A percentile compares a stretch with the other conserved stretches of the same genome.
These are phyloP conservation scores for Cyphellophora europaea DNA, from an alignment of 2,329 filamentous ascomycete genomes.

Conservation along the genomic window DNA sequence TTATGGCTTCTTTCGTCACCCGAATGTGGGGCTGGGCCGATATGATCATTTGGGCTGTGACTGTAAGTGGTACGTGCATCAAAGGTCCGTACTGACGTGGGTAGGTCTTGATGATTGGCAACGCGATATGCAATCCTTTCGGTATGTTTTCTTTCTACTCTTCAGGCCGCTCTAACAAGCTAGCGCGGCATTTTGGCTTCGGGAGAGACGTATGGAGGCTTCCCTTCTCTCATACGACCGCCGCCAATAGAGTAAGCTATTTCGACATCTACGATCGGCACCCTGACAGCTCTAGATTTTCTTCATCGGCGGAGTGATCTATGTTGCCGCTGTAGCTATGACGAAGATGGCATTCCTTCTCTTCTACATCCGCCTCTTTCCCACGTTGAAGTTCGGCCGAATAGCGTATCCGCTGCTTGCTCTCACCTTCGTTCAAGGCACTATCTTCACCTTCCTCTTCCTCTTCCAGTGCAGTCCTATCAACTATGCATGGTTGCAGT, in stretches of 20 bases:
- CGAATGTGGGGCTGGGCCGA: slow-evolving; percentile 10
- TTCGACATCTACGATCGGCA: neutral
- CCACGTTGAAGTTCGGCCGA: slow-evolving; percentile 21
- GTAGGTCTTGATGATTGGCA: slow-evolving; percentile 9
- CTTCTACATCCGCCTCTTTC: slow-evolving; percentile 35
- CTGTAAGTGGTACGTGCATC: slow-evolving; percentile 3
- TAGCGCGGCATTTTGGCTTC: slow-evolving; percentile 7
- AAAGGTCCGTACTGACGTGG: neutral
- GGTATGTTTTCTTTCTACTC: slow-evolving; percentile 1
- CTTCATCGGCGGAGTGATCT: slow-evolving; percentile 19
- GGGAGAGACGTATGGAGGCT: slow-evolving; percentile 8
- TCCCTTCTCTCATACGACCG: slow-evolving; percentile 6
- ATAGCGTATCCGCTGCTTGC: slow-evolving; percentile 11
- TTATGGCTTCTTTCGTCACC: slow-evolving; percentile 3
- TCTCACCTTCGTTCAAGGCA: slow-evolving; percentile 21
- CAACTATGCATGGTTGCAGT: slow-evolving; percentile 39
- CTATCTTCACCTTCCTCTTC: slow-evolving; percentile 26
- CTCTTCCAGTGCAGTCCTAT: slow-evolving; percentile 30
- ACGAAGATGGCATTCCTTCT: slow-evolving; percentile 27
- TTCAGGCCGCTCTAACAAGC: neutral
- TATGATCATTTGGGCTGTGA: slow-evolving; percentile 5
- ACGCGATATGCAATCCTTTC: slow-evolving; percentile 7
- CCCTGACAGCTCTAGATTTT: slow-evolving; percentile 4
- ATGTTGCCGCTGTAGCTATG: slow-evolving; percentile 37
- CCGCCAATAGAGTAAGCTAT: slow-evolving; percentile 3